Evolutionary conservation across 352 stramenopile genomes (phyloP).

Genomic region (Pythium dissimile): DNA sequence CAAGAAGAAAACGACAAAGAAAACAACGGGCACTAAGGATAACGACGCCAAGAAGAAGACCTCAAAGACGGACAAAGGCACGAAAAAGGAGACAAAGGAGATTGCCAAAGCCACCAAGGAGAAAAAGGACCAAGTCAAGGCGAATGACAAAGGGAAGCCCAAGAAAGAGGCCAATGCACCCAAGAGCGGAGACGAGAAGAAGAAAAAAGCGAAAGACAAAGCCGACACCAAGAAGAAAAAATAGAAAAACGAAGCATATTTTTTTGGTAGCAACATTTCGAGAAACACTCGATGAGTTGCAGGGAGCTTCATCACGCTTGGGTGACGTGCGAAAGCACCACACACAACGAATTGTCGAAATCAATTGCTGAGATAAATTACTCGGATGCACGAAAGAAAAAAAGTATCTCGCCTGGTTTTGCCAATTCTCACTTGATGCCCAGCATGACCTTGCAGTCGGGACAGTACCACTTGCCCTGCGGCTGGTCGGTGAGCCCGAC

Average conservation of each 20-base stretch:
- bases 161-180: constrained; percentile 12
- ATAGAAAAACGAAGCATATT: constrained; percentile 14
- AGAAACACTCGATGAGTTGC: too few species aligned
- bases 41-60: constrained; percentile 21
- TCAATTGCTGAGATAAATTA: too few species aligned
- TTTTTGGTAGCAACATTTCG: not conserved
- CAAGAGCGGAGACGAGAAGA: constrained; percentile 31
- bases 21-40: constrained; percentile 17
- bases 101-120: constrained; percentile 35
- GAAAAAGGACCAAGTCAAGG: constrained; percentile 10
- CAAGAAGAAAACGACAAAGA: constrained; percentile 26
- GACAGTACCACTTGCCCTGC: constrained; percentile 80
- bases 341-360: too few species aligned
- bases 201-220: constrained; percentile 15
- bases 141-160: constrained; percentile 24
- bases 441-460: constrained; percentile 68
- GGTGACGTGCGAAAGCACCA: too few species aligned
- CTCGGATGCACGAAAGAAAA: constrained; percentile 16
- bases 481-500: constrained; percentile 84
- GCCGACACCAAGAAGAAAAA: constrained; percentile 11
- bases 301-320: too few species aligned
- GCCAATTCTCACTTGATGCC: constrained; percentile 47
- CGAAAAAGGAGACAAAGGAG: constrained; percentile 10
- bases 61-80: constrained; percentile 1
- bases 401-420: not conserved